Evolutionary conservation across 371 early-diverging fungal species (phyloP).

Genomic region (Lichtheimia ornata): DNA sequence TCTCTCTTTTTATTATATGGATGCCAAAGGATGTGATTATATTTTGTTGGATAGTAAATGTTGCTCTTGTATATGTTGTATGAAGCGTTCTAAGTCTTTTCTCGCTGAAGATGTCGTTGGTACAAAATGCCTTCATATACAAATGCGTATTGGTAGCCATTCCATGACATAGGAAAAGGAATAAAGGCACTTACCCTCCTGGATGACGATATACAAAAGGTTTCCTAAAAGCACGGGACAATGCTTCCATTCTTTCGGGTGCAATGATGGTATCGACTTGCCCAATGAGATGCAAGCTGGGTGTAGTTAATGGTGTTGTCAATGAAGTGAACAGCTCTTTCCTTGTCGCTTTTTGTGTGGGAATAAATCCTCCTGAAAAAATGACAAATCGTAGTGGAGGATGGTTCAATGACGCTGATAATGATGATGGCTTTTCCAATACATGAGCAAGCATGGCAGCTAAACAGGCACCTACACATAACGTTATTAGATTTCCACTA

Average conservation of each 20-base stretch:
- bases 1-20: no score
- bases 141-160: not conserved
- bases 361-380: slow-evolving; percentile 60
- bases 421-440: slow-evolving; percentile 33
- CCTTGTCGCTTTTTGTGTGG: slow-evolving; percentile 28
- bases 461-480: slow-evolving; percentile 52
- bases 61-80: not conserved
- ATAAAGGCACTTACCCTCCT: slow-evolving; percentile 45
- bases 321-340: slow-evolving; percentile 28
- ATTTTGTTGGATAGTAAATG: no score
- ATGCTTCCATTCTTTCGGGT: slow-evolving; percentile 41
- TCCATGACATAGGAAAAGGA: not conserved
- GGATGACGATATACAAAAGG: slow-evolving; percentile 42
- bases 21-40: no score
- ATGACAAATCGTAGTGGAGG: slow-evolving; percentile 64
- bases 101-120: slow-evolving; percentile 2
- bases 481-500: not conserved
- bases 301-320: slow-evolving; percentile 41
- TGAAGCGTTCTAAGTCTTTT: not conserved
- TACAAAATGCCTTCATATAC: slow-evolving; percentile 6
- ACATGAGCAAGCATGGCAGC: slow-evolving; percentile 59
- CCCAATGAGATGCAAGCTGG: slow-evolving; percentile 73
- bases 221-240: slow-evolving; percentile 40
- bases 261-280: slow-evolving; percentile 51
- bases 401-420: slow-evolving; percentile 37